Percentiles rank a stretch among this genome's conserved stretches.
phyloP scores from a whole-genome alignment of 257 asterid genomes.

The Marsdenia floribunda region DNA sequence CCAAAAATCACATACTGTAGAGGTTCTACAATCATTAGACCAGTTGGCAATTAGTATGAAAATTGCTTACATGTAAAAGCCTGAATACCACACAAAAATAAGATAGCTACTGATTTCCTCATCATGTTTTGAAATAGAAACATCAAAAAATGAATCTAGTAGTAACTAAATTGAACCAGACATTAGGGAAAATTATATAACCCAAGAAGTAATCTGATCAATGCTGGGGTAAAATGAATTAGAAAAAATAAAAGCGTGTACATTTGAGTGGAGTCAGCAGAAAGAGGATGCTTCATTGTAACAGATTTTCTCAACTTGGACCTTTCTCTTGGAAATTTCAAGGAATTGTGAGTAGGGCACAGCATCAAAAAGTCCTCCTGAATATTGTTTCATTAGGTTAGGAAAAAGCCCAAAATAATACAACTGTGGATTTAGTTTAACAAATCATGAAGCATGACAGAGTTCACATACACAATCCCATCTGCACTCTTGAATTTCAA shows the following conservation, averaged over 20 bases:
- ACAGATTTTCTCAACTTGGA: constrained; percentile 34
- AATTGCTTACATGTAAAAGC: background rate
- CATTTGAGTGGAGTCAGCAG: constrained; percentile 35
- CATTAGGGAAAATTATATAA: background rate
- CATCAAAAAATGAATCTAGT: too few species aligned
- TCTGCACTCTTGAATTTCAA: constrained; percentile 60
- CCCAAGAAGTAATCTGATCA: too few species aligned
- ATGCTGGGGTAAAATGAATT: background rate
- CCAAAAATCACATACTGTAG: constrained; percentile 38
- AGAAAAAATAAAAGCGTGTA: constrained; percentile 19
- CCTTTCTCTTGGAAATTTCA: constrained; percentile 67
- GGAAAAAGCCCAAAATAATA: background rate
- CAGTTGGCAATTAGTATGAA: background rate
- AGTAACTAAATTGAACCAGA: too few species aligned
- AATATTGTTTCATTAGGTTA: constrained; percentile 4
- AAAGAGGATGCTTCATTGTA: constrained; percentile 19
- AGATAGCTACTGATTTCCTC: background rate
- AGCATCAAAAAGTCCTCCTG: constrained; percentile 73
- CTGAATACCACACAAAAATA: background rate
- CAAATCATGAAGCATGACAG: background rate
- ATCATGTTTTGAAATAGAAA: background rate
- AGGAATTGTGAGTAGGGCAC: constrained; percentile 70
- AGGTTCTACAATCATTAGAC: constrained; percentile 32
- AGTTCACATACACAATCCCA: constrained; percentile 71
- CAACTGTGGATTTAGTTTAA: background rate